These are phyloP conservation scores for Adansonia madagascariensis DNA, from an alignment of 441 rosid genomes.

Conservation along the genomic window DNA sequence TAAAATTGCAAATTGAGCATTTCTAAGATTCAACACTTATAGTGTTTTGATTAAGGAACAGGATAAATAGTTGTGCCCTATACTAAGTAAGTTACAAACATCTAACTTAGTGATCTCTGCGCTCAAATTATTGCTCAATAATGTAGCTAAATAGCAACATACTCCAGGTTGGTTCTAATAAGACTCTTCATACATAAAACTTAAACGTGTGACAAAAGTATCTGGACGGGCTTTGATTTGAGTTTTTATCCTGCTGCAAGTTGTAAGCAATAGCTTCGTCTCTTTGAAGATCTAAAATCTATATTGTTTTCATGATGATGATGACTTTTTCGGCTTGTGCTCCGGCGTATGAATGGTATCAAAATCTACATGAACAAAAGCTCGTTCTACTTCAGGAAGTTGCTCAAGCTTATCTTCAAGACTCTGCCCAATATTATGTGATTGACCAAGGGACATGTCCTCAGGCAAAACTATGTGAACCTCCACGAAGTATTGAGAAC, in stretches of 20 bases:
- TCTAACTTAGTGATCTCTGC: no score
- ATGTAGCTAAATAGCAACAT: background rate
- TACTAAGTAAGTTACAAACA: no score
- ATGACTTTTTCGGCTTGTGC: slow-evolving; percentile 37
- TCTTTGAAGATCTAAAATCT: no score
- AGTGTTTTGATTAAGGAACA: no score
- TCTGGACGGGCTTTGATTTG: background rate
- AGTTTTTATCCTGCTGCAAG: no score
- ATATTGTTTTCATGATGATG: background rate
- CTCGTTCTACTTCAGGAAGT: slow-evolving; percentile 56
- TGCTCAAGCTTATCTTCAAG: slow-evolving; percentile 57
- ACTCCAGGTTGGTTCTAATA: background rate
- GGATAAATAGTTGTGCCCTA: no score
- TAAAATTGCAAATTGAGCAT: no score
- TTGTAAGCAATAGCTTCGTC: background rate
- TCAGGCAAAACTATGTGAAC: slow-evolving; percentile 53
- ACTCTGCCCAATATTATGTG: slow-evolving; percentile 56
- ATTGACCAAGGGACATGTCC: slow-evolving; percentile 42
- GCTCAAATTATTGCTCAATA: no score
- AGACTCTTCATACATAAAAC: background rate
- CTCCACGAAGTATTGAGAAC: slow-evolving; percentile 55
- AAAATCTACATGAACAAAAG: slow-evolving; percentile 60
- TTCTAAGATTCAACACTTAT: no score
- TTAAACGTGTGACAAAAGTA: background rate
- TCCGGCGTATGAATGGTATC: slow-evolving; percentile 46